These are phyloP conservation scores for Pterocarpus santalinus DNA, from an alignment of 306 rosid species.

Conservation along the genomic window DNA sequence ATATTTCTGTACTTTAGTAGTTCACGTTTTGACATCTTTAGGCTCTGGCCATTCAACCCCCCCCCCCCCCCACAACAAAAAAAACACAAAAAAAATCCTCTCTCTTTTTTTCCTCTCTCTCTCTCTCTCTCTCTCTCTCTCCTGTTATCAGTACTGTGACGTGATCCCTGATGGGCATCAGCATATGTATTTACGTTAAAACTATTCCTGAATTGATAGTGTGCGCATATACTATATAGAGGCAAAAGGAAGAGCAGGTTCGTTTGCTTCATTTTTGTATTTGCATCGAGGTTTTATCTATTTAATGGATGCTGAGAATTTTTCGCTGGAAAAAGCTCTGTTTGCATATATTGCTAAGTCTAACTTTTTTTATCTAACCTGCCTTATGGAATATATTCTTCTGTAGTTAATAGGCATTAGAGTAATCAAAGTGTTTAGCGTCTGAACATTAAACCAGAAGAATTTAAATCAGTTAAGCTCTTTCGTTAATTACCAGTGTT, in stretches of 20 bases:
- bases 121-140: background rate
- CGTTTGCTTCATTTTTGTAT: conserved; percentile 43
- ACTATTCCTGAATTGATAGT: conserved; percentile 6
- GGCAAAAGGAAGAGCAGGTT: conserved; percentile 40
- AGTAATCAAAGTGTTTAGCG: background rate
- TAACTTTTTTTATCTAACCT: background rate
- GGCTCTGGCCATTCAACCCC: conserved; percentile 20
- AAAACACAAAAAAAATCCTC: too few species aligned
- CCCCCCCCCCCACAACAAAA: background rate
- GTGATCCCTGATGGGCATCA: conserved; percentile 32
- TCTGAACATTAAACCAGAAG: background rate
- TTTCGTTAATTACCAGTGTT: background rate
- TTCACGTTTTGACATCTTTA: conserved; percentile 25
- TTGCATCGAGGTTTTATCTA: conserved; percentile 18
- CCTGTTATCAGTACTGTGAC: background rate
- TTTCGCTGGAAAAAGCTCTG: background rate
- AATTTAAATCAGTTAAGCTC: background rate
- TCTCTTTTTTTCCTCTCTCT: background rate
- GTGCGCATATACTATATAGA: conserved; percentile 30
- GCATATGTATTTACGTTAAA: conserved; percentile 17
- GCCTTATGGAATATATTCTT: background rate
- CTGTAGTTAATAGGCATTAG: background rate
- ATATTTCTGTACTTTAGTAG: conserved; percentile 44
- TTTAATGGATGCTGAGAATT: background rate
- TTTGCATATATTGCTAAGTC: background rate